These are phyloP conservation scores for Cercis canadensis DNA, from an alignment of 306 rosid genomes.

Conservation along the genomic window DNA sequence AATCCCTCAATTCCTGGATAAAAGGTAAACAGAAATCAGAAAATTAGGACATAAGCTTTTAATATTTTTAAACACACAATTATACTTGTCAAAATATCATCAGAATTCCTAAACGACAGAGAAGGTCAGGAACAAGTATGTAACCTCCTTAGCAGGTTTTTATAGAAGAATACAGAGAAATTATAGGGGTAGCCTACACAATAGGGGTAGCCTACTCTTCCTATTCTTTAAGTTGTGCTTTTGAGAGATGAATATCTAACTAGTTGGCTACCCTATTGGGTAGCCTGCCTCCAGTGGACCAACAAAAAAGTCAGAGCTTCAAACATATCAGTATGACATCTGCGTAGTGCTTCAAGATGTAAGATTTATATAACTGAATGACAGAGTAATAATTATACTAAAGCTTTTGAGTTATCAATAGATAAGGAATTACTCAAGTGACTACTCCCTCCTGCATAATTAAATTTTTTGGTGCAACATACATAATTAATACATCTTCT, in stretches of 20 bases:
- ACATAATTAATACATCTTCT: background rate
- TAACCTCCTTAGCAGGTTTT: background rate
- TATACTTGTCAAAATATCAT: no score
- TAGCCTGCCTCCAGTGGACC: no score
- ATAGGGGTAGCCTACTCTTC: constrained; percentile 4
- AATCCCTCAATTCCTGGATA: no score
- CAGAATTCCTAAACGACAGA: background rate
- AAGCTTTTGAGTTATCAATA: background rate
- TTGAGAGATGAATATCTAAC: no score
- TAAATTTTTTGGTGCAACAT: background rate
- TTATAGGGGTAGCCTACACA: no score
- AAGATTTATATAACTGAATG: background rate
- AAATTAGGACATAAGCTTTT: no score
- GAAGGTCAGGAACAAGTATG: background rate
- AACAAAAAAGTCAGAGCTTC: no score
- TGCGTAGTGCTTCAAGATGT: background rate
- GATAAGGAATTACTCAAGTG: background rate
- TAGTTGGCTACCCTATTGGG: no score
- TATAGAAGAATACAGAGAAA: constrained; percentile 1
- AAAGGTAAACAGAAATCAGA: no score
- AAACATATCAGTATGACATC: no score
- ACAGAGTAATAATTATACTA: constrained; percentile 4
- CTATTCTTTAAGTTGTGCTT: no score
- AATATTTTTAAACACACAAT: no score
- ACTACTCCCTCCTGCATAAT: background rate